Conservation (phyloP, 2,329 filamentous ascomycete species). For the Cladorrhinum sp. region DNA sequence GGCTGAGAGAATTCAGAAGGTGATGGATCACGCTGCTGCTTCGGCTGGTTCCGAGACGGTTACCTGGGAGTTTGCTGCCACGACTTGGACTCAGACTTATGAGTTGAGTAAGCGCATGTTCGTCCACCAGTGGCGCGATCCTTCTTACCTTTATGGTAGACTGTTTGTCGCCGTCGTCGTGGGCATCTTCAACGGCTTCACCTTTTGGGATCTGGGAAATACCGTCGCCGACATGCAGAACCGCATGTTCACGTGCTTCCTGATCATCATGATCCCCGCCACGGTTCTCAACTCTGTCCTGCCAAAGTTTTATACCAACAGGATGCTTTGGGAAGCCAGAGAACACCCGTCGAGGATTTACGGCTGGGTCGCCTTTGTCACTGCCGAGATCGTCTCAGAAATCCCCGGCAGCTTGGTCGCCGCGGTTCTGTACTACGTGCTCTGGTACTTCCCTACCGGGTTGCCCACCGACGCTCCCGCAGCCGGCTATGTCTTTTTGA, state of each 20-base stretch:
- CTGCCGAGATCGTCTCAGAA: slow-evolving; percentile 64
- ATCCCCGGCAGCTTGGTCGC: slow-evolving; percentile 67
- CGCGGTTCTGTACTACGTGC: slow-evolving; percentile 62
- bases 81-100: slow-evolving; percentile 50
- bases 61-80: slow-evolving; percentile 57
- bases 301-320: slow-evolving; percentile 64
- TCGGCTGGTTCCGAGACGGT: slow-evolving; percentile 34
- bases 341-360: slow-evolving; percentile 80
- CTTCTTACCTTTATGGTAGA: slow-evolving; percentile 61
- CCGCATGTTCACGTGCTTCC: slow-evolving; percentile 71
- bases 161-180: slow-evolving; percentile 60
- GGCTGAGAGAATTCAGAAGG: slow-evolving; percentile 36
- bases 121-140: slow-evolving; percentile 62
- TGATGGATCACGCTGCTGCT: slow-evolving; percentile 24
- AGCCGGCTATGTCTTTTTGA: slow-evolving; percentile 74
- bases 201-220: slow-evolving; percentile 61
- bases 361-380: slow-evolving; percentile 68
- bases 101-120: slow-evolving; percentile 58
- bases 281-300: slow-evolving; percentile 76
- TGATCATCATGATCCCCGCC: slow-evolving; percentile 71
- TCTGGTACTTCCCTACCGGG: slow-evolving; percentile 72
- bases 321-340: slow-evolving; percentile 66
- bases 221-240: slow-evolving; percentile 64
- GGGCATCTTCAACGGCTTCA: slow-evolving; percentile 68
- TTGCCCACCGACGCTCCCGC: slow-evolving; percentile 62